These are phyloP conservation scores for Pseudotsuga menziesii DNA, from an alignment of 75 land plant species.

Conservation along the genomic window DNA sequence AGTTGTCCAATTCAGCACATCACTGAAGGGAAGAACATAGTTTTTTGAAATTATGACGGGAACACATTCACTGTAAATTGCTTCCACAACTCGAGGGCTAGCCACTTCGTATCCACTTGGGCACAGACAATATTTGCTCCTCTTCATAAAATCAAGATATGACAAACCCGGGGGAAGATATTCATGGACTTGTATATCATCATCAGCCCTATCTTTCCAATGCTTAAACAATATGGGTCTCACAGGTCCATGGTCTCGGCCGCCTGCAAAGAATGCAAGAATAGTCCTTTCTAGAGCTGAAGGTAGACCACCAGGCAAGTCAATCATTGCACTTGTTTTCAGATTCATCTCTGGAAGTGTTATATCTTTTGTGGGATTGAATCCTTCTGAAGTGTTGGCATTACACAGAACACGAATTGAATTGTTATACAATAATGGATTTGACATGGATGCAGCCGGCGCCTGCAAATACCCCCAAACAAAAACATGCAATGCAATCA, in stretches of 20 bases:
- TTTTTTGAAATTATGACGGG: constrained; percentile 52
- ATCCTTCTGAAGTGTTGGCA: constrained; percentile 73
- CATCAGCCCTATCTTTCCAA: constrained; percentile 40
- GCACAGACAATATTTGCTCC: constrained; percentile 61
- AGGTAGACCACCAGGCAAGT: constrained; percentile 41
- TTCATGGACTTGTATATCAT: constrained; percentile 40
- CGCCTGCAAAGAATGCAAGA: constrained; percentile 68
- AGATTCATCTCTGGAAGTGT: constrained; percentile 60
- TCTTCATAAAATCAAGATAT: constrained; percentile 39
- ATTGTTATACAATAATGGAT: constrained; percentile 25
- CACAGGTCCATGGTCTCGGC: constrained; percentile 54
- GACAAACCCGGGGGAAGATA: constrained; percentile 24
- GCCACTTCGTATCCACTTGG: constrained; percentile 74
- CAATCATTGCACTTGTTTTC: constrained; percentile 10
- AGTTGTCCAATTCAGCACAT: constrained; percentile 44
- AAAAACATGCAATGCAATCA: not conserved
- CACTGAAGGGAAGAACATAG: constrained; percentile 65
- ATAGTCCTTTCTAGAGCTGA: constrained; percentile 35
- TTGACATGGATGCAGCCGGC: constrained; percentile 25
- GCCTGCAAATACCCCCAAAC: constrained; percentile 25
- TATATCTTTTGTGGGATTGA: constrained; percentile 54
- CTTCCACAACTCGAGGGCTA: constrained; percentile 66
- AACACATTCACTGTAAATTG: constrained; percentile 57
- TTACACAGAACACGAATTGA: constrained; percentile 63
- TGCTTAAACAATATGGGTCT: constrained; percentile 38